Evolutionary conservation across 2,329 filamentous ascomycete genomes (phyloP), one percentile per base, ranked within the genome.

Genomic region (Epicoccum sorghinum): DNA sequence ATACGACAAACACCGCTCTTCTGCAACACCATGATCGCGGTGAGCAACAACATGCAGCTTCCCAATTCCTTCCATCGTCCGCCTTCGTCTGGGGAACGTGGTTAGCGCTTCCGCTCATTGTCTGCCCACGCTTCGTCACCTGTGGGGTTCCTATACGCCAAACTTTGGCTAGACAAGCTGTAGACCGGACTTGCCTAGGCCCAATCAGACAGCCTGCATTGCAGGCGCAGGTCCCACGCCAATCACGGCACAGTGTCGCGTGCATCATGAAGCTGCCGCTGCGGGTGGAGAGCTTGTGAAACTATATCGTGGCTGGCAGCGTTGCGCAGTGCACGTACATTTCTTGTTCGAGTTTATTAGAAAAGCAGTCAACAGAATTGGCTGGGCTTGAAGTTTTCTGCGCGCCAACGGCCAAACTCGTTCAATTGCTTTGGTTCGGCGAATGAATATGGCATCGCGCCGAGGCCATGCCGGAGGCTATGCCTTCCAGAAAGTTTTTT

Each of bases 81-180:
- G 41, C 30, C 47, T 58, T 65, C 63, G 62, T 64, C 62, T 69
- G 67, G 63, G 67, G 66, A 63, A 59, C 41, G 39, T 55, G 60
- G 62, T 22, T 64, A 63, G 67, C 51, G 64, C 65, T 66, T 70
- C 69, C 69, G 67, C 54, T 44, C 60, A 52, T 52, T 53, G 52
- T 36, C 35, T 52, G 27, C 27, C 27, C 27, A 29, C 27, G 6
- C 9, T 29, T 29, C 27, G 27, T 29, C 27, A 29, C 27, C 27
- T 29, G 27, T 29, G 27, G 27, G 27, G 27, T 29, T 29, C 6
- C 27, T 29, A 9, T 29, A 3, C 27, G 27, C 27, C 27, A 29
- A 29, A 29, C 27, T 29, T 9, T 29, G 27, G 27, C 27, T 33
- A n/a, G 32, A 12, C 32, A 33, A 35, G 45, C 45, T 39, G 24